Evolutionary conservation across 1,284 basidiomycete genomes (phyloP), one percentile per base, ranked within the genome.

Genomic region (Malassezia caprae): DNA sequence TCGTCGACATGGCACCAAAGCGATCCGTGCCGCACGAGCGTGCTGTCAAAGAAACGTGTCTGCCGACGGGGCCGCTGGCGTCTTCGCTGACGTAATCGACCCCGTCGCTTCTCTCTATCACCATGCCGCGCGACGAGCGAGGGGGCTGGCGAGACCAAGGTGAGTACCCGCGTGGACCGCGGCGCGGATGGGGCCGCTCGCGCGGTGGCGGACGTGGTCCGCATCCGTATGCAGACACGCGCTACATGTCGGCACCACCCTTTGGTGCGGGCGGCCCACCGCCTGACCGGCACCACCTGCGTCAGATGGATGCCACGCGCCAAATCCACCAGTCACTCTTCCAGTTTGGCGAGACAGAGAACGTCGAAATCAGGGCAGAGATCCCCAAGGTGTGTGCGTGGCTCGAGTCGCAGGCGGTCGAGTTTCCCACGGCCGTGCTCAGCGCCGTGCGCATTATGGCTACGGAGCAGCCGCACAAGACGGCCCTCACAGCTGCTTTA

Each of bases 381-480:
- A 57, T 69, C 10, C 65, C 67, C 41, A 62, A 61, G 39, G 60
- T 67, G 48, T 62, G 65, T 2, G 44, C 60, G n/a, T 69, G 67
- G 67, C 61, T 69, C 44, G 53, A 67, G 34, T 59, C 60, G 35
- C 65, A 65, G 45, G 51, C 61, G 0, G 19, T 39, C 17, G 62
- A 66, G 21, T 59, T 60, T 3, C 28, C 59, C 12, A 58, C 62
- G 13, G 54, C 64, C n/a, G 58, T 67, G 37, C 63, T 56, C 19
- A 48, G 54, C 19, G 62, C 65, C 5, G 66, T 69, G 32, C 57
- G 67, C 11, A 53, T 69, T 37, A 67, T 68, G 66, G 62, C 62
- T 32, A 65, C 61, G 19, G 67, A 68, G 46, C 67, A 69, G 54
- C 65, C 67, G 1, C 65, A 65, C 48, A 67, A 69, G 48, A 60